Evolutionary conservation across 1,284 basidiomycete genomes (phyloP).

Genomic region (Wolfiporia cocos): DNA sequence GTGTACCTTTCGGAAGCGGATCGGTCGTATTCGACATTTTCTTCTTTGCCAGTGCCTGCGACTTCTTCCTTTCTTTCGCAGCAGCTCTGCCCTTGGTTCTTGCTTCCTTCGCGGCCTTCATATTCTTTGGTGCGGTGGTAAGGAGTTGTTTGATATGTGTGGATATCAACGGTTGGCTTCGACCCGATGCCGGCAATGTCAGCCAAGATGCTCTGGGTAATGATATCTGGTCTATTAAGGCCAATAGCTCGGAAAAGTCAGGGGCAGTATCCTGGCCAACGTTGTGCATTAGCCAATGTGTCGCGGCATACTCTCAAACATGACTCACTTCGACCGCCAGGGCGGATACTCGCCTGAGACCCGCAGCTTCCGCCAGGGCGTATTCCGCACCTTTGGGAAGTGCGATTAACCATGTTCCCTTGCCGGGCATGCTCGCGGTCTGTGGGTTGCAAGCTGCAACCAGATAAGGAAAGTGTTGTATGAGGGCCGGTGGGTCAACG

Average conservation of each 20-base stretch:
- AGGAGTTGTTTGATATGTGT: conserved; percentile 85
- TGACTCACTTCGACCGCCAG: conserved; percentile 54
- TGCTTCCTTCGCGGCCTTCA: conserved; percentile 63
- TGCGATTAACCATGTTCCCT: conserved; percentile 53
- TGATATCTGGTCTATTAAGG: conserved; percentile 43
- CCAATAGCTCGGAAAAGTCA: conserved; percentile 29
- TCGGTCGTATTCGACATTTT: no score
- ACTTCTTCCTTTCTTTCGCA: conserved; percentile 37
- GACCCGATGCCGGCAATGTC: conserved; percentile 15
- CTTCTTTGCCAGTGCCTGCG: not conserved
- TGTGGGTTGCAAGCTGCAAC: conserved; percentile 67
- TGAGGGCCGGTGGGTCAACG: conserved; percentile 62
- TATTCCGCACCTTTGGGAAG: conserved; percentile 69
- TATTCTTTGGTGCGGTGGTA: conserved; percentile 76
- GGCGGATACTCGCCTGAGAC: conserved; percentile 65
- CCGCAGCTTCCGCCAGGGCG: conserved; percentile 55
- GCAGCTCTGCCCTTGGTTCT: conserved; percentile 49
- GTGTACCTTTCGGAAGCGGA: no score
- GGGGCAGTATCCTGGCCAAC: conserved; percentile 32
- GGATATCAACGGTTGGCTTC: conserved; percentile 39
- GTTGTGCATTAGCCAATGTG: no score
- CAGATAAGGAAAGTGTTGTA: conserved; percentile 68
- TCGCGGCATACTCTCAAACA: not conserved
- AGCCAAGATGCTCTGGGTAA: conserved; percentile 63
- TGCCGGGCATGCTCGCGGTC: conserved; percentile 9